These are phyloP conservation scores for Jaltomata sinuosa DNA, from an alignment of 257 asterid species.

Conservation along the genomic window DNA sequence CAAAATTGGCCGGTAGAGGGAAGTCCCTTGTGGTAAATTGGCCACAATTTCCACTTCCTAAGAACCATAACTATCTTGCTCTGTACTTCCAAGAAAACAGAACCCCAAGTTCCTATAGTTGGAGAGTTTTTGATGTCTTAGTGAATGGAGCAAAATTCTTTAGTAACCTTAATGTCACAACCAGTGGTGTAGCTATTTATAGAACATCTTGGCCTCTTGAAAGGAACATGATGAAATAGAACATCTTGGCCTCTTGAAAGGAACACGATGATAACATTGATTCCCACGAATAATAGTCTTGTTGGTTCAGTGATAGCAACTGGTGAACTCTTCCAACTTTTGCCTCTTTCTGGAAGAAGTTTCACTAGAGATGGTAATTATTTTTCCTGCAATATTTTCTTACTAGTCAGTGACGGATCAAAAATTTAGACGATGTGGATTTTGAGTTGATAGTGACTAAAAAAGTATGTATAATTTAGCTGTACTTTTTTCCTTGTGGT, in stretches of 20 bases:
- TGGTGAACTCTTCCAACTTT: conserved; percentile 65
- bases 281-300: conserved; percentile 30
- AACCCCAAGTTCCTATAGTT: conserved; percentile 57
- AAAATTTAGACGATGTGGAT: not conserved
- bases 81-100: conserved; percentile 78
- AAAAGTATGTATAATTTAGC: not conserved
- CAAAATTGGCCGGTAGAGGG: conserved; percentile 56
- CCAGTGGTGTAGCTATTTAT: conserved; percentile 45
- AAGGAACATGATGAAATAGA: no score
- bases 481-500: no score
- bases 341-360: conserved; percentile 46
- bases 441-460: not conserved
- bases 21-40: conserved; percentile 46
- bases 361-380: conserved; percentile 62
- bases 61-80: conserved; percentile 47
- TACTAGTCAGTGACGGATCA: not conserved
- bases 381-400: not conserved
- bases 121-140: conserved; percentile 56
- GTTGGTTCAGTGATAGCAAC: conserved; percentile 85
- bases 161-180: conserved; percentile 51
- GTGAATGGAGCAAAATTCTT: conserved; percentile 53
- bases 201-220: conserved; percentile 57
- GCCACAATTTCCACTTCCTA: conserved; percentile 61
- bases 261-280: conserved; percentile 34
- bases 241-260: no score